A percentile compares a stretch with the other conserved stretches of the same genome.
Conservation (phyloP, 2,329 filamentous ascomycete species). For the Arthrobotrys entomopaga region DNA sequence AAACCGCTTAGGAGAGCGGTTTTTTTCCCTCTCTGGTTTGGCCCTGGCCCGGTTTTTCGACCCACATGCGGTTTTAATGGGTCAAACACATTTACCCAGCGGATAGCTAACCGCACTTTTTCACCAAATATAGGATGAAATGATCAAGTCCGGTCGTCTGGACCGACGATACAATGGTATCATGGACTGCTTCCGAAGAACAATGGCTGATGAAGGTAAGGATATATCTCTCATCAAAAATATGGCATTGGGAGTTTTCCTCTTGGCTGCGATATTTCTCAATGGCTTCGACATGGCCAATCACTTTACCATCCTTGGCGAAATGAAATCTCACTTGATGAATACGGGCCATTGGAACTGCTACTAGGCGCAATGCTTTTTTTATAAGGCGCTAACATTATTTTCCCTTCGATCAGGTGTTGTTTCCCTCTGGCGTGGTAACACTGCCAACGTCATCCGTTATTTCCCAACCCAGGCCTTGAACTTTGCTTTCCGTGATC, state of each 20-base stretch:
- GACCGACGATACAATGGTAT: constrained; percentile 97
- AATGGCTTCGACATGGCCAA: not conserved
- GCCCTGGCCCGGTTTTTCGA: constrained; percentile 3
- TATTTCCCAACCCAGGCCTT: constrained; percentile 99
- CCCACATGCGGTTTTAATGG: constrained; percentile 32
- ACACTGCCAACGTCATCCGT: constrained; percentile 99
- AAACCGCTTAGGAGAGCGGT: constrained; percentile 22
- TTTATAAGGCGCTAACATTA: not conserved
- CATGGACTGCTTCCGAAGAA: constrained; percentile 92
- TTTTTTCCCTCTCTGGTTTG: constrained; percentile 33
- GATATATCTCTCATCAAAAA: not conserved
- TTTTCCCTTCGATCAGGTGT: constrained; percentile 62
- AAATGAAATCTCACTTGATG: not conserved
- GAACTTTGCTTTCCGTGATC: constrained; percentile 99
- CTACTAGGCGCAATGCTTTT: not conserved
- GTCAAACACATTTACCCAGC: constrained; percentile 57
- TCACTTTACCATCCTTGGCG: not conserved
- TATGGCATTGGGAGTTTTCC: not conserved
- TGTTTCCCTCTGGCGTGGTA: constrained; percentile 97
- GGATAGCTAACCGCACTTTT: constrained; percentile 54
- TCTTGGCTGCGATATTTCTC: not conserved
- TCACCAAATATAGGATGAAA: constrained; percentile 82
- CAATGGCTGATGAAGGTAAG: constrained; percentile 83
- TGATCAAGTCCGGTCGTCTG: constrained; percentile 98
- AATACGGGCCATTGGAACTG: not conserved